Conservation (phyloP, 1,284 basidiomycete genomes). For the Rhodotorula sp. region DNA sequence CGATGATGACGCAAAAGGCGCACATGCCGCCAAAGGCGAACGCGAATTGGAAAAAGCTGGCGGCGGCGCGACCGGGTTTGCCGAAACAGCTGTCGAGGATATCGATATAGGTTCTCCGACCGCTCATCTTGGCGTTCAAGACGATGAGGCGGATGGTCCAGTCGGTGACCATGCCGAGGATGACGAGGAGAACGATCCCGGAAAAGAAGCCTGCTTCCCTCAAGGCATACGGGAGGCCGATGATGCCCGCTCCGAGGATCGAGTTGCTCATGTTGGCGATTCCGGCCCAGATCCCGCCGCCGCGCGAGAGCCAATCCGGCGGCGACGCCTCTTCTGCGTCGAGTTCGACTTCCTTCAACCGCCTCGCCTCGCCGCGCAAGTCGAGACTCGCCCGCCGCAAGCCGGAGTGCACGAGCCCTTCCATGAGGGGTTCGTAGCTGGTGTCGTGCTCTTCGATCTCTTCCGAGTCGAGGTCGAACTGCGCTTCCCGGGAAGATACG, state of each 20-base stretch:
- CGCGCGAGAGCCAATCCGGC: conserved; percentile 53
- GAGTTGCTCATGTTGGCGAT: conserved; percentile 78
- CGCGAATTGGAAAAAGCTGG: conserved; percentile 95
- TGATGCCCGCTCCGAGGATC: conserved; percentile 81
- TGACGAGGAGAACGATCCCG: conserved; percentile 74
- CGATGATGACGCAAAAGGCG: conserved; percentile 82
- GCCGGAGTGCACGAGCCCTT: conserved; percentile 32
- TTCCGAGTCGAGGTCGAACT: conserved; percentile 47
- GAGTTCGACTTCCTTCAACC: conserved; percentile 38
- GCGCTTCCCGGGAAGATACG: conserved; percentile 47
- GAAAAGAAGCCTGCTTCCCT: conserved; percentile 54
- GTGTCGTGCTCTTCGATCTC: conserved; percentile 12
- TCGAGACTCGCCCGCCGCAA: conserved; percentile 25
- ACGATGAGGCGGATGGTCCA: conserved; percentile 88
- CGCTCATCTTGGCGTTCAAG: conserved; percentile 91
- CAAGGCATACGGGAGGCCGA: conserved; percentile 66
- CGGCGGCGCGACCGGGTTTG: conserved; percentile 76
- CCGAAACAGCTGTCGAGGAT: conserved; percentile 63
- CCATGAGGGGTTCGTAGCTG: conserved; percentile 29
- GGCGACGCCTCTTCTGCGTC: conserved; percentile 52
- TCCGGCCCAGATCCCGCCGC: conserved; percentile 77
- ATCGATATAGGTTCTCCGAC: conserved; percentile 88
- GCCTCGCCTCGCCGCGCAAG: conserved; percentile 16
- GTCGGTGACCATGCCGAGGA: conserved; percentile 82
- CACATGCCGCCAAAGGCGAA: conserved; percentile 97